phyloP scores from a whole-genome alignment of 2,329 filamentous ascomycete genomes.

The Venturia asperata region DNA sequence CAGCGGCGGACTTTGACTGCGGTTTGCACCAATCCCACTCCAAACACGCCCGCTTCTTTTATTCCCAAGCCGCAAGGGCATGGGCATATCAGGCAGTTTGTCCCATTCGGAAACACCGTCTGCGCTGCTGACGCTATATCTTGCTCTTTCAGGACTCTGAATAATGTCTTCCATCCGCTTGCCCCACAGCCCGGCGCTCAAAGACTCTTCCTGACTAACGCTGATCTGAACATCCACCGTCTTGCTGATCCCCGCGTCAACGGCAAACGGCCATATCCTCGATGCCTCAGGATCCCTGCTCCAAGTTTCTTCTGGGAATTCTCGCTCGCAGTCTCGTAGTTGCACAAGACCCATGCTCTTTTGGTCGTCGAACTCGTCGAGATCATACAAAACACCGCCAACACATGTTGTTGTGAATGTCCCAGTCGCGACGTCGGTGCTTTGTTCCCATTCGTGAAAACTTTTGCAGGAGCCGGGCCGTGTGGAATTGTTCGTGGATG shows the following conservation, averaged over 20 bases:
- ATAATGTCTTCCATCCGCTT: slow-evolving; percentile 4
- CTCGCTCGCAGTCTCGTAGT: slow-evolving; percentile 6
- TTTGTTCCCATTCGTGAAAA: slow-evolving; percentile 4
- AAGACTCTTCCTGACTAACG: slow-evolving; percentile 7
- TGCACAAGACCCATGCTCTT: neutral
- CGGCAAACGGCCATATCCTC: slow-evolving; percentile 16
- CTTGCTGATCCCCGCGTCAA: slow-evolving; percentile 3
- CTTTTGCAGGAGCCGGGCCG: neutral
- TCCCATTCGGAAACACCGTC: slow-evolving; percentile 18
- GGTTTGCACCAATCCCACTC: slow-evolving; percentile 11
- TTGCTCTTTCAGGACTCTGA: slow-evolving; percentile 3
- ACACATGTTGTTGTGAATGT: slow-evolving; percentile 16
- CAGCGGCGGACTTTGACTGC: slow-evolving; percentile 10
- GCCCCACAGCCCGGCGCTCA: neutral
- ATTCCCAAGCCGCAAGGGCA: slow-evolving; percentile 3
- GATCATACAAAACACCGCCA: slow-evolving; percentile 11
- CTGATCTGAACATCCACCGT: slow-evolving; percentile 17
- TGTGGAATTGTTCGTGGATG: neutral
- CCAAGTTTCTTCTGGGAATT: neutral
- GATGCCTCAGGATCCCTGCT: slow-evolving; percentile 13
- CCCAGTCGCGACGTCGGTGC: neutral
- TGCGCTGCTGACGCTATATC: neutral
- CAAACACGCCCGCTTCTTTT: neutral
- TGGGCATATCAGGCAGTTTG: slow-evolving; percentile 15
- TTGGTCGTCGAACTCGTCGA: slow-evolving; percentile 5